Conservation (phyloP, 352 stramenopile species). For the Peronospora belbahrii region DNA sequence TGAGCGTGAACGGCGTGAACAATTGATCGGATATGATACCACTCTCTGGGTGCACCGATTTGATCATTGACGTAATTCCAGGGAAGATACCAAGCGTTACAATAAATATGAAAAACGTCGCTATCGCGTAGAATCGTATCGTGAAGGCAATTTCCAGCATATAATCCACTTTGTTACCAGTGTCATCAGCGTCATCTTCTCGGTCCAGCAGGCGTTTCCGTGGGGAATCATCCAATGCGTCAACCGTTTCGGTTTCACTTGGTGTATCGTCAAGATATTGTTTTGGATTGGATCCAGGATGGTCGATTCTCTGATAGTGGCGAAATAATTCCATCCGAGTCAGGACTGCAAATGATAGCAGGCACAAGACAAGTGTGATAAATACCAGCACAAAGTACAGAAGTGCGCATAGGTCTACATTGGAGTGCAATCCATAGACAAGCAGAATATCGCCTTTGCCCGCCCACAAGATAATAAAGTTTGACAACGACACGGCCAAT, state of each 20-base stretch:
- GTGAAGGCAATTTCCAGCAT: conserved; percentile 45
- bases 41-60: conserved; percentile 38
- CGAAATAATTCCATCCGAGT: conserved; percentile 59
- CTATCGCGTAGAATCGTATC: conserved; percentile 49
- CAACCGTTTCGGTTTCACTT: conserved; percentile 31
- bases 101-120: conserved; percentile 72
- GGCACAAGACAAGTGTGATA: conserved; percentile 46
- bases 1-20: conserved; percentile 70
- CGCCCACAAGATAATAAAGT: conserved; percentile 56
- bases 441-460: conserved; percentile 22
- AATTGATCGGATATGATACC: conserved; percentile 50
- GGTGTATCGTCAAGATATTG: conserved; percentile 18
- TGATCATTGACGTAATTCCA: conserved; percentile 62
- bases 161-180: conserved; percentile 30
- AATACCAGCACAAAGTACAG: conserved; percentile 77
- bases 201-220: conserved; percentile 20
- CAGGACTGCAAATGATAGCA: conserved; percentile 46
- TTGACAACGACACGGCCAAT: conserved; percentile 60
- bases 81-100: conserved; percentile 74
- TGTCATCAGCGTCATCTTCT: background rate
- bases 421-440: conserved; percentile 21
- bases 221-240: conserved; percentile 30
- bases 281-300: conserved; percentile 25
- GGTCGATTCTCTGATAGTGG: conserved; percentile 53
- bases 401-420: conserved; percentile 60